A percentile compares a stretch with the other conserved stretches of the same genome.
Conservation (phyloP, 495 filamentous ascomycete species). For the Neurospora pannonica region DNA sequence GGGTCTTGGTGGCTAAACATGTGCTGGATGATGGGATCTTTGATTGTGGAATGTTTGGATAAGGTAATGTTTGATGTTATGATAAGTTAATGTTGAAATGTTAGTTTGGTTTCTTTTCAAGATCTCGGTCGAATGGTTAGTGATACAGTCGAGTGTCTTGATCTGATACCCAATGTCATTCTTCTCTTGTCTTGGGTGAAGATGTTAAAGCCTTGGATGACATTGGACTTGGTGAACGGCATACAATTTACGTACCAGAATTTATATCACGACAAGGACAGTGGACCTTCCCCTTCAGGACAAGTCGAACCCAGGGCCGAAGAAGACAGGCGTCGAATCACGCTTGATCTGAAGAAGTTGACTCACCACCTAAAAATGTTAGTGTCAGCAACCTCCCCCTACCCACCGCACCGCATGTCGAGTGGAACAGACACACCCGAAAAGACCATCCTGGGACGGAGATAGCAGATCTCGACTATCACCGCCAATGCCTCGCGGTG, state of each 20-base stretch:
- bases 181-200: neutral
- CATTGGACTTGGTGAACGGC: neutral
- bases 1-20: conserved; percentile 15
- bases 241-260: neutral
- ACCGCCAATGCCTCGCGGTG: neutral
- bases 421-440: neutral
- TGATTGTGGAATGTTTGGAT: neutral
- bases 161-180: neutral
- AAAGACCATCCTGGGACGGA: neutral
- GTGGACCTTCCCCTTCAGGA: neutral
- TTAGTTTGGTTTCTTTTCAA: neutral
- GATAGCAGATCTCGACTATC: neutral
- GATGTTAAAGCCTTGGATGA: neutral
- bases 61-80: neutral
- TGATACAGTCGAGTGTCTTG: neutral
- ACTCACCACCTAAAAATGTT: neutral
- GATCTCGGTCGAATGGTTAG: neutral
- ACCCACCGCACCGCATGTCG: neutral
- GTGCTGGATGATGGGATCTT: neutral
- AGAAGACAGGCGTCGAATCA: neutral
- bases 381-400: neutral
- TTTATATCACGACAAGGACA: neutral
- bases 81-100: neutral
- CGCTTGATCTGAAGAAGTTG: neutral
- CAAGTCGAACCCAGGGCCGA: neutral